Evolutionary conservation across 1,284 basidiomycete species (phyloP).

Genomic region (Sporisorium sorghi): DNA sequence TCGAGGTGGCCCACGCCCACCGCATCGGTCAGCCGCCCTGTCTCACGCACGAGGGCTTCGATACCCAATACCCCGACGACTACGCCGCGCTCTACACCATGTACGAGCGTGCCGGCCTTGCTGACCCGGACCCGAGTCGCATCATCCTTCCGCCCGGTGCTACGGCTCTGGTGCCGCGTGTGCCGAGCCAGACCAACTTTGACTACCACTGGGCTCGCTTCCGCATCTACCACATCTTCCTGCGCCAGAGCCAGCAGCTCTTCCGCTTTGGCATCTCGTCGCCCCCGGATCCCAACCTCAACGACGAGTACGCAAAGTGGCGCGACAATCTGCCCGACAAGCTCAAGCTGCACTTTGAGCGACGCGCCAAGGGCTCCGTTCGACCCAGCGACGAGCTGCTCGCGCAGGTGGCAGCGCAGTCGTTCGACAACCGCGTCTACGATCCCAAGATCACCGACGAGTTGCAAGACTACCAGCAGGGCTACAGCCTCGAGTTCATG

Average conservation of each 20-base stretch:
- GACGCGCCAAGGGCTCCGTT: conserved; percentile 35
- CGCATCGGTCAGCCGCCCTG: conserved; percentile 56
- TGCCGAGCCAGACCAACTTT: conserved; percentile 45
- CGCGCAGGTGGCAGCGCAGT: conserved; percentile 29
- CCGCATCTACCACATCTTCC: conserved; percentile 52
- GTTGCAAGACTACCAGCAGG: conserved; percentile 52
- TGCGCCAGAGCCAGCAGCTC: conserved; percentile 52
- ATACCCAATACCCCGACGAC: conserved; percentile 59
- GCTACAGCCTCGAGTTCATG: conserved; percentile 52
- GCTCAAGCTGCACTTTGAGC: conserved; percentile 48
- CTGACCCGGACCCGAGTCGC: conserved; percentile 39
- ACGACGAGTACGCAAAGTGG: conserved; percentile 51
- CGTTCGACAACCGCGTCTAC: conserved; percentile 35
- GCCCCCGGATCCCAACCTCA: conserved; percentile 44
- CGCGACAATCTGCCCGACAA: conserved; percentile 47
- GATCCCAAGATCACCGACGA: conserved; percentile 47
- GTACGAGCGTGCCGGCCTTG: conserved; percentile 51
- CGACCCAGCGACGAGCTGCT: conserved; percentile 36
- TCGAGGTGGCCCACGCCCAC: conserved; percentile 46
- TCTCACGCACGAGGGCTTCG: conserved; percentile 53
- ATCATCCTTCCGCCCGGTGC: conserved; percentile 50
- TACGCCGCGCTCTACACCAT: conserved; percentile 45
- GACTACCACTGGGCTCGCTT: conserved; percentile 57
- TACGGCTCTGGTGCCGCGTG: conserved; percentile 42
- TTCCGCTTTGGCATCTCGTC: conserved; percentile 56